Percentiles rank a stretch among this genome's conserved stretches.
Conservation (phyloP, 2,329 filamentous ascomycete genomes). For the Paradendryphiella salina region DNA sequence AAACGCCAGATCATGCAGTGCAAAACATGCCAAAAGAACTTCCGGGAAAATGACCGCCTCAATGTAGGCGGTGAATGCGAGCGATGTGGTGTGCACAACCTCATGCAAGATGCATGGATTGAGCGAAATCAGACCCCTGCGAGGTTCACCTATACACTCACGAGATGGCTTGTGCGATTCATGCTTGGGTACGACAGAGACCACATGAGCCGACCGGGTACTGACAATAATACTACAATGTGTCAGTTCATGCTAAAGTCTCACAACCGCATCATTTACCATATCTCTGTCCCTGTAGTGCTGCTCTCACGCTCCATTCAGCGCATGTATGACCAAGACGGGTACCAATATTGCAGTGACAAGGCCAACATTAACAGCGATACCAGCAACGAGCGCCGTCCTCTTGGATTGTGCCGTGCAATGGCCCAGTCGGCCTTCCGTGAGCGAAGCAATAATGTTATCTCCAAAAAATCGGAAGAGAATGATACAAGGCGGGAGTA, state of each 20-base stretch:
- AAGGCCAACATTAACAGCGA: slow-evolving; percentile 34
- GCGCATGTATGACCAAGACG: slow-evolving; percentile 28
- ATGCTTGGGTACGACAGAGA: background rate
- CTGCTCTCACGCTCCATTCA: slow-evolving; percentile 18
- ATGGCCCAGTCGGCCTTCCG: slow-evolving; percentile 38
- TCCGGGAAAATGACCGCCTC: background rate
- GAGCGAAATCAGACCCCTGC: background rate
- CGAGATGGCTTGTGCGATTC: background rate
- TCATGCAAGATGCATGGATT: background rate
- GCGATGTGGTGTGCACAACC: background rate
- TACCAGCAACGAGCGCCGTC: slow-evolving; percentile 36
- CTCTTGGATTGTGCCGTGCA: slow-evolving; percentile 38
- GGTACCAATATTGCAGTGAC: slow-evolving; percentile 31
- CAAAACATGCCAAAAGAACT: slow-evolving; percentile 7
- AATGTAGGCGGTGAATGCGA: background rate
- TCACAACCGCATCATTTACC: background rate
- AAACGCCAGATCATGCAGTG: slow-evolving; percentile 16
- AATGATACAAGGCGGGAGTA: slow-evolving; percentile 44
- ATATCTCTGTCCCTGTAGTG: too few relatives aligned
- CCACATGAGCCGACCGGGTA: too few relatives aligned
- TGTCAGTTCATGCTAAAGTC: background rate
- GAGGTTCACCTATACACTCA: too few relatives aligned
- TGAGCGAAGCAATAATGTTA: slow-evolving; percentile 33
- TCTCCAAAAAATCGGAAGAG: slow-evolving; percentile 45
- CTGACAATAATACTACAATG: background rate